phyloP scores from a whole-genome alignment of 352 stramenopile genomes.

The Globisporangium carolinianum region DNA sequence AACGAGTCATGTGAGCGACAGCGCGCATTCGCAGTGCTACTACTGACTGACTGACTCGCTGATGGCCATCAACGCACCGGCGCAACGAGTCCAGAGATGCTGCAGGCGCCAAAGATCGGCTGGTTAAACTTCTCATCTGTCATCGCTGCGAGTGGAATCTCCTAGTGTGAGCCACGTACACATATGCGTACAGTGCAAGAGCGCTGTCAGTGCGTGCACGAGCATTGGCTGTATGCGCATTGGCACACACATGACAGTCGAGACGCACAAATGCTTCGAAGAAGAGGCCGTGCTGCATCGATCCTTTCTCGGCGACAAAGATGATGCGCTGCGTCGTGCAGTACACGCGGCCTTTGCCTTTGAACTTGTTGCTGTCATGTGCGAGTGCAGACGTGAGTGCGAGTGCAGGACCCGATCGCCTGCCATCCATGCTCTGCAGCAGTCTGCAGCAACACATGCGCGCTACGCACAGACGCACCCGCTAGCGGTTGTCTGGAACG shows the following conservation, averaged over 20 bases:
- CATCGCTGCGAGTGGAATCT: conserved; percentile 75
- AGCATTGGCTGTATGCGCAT: too few relatives aligned
- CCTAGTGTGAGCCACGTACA: conserved; percentile 20
- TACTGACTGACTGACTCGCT: background rate
- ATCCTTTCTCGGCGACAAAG: conserved; percentile 70
- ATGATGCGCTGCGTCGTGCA: conserved; percentile 84
- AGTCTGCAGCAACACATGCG: background rate
- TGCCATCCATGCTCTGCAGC: background rate
- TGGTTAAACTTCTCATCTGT: conserved; percentile 88
- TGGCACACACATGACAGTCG: background rate
- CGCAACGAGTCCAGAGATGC: conserved; percentile 68
- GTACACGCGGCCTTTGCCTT: conserved; percentile 77
- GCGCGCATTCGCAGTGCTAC: too few relatives aligned
- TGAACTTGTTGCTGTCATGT: conserved; percentile 32
- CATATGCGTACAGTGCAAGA: background rate
- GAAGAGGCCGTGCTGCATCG: conserved; percentile 52
- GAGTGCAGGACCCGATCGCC: background rate
- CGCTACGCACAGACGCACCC: conserved; percentile 27
- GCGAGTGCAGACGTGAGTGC: conserved; percentile 3
- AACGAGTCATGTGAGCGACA: background rate
- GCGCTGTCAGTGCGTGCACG: too few relatives aligned
- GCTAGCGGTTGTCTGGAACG: conserved; percentile 56
- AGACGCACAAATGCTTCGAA: conserved; percentile 67
- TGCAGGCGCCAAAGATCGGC: conserved; percentile 85
- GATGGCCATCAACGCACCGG: conserved; percentile 19